Base-by-base conservation (phyloP, 192 early-diverging fungal genomes). In the Linnemannia zychae region DNA sequence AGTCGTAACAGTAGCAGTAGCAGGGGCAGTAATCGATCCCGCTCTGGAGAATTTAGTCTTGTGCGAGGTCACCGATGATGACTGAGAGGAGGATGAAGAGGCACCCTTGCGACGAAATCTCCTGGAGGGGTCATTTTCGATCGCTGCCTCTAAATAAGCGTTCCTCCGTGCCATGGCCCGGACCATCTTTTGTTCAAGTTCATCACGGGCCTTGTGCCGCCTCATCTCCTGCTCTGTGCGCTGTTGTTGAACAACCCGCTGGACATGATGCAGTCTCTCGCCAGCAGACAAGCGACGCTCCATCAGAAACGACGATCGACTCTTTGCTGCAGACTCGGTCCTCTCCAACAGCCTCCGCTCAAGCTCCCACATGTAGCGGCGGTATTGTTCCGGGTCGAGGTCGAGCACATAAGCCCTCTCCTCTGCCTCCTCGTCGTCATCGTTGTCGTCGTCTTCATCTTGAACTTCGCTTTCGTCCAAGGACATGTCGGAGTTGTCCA, bases 141-240 rank as follows among this genome's bases (percentile, higher is more conserved):
- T 85, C 0, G 83, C 83, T 9, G 83, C 77, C 48, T 85, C 83
- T 20, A 85, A 69, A 71, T 76, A 85, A 7, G 77, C 83, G 20
- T 79, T 79, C 71, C 77, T 37, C 22, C 83, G 66, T 6, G 77
- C 78, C 77, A 85, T 79, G 37, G 83, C 83, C 36, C 67, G 49
- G 37, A 79, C 33, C 83, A 85, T 85, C 70, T 85, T 85, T 73
- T 85, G 83, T 33, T 85, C 83, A 17, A 85, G 63, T 28, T 85
- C 67, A 63, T 85, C 77, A 44, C 83, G 77, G 28, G 31, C 83
- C 63, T 63, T 69, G 24, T 69, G 77, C 24, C 76, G 83, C 24
- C 78, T 65, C 40, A 69, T 57, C 65, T 85, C 77, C n/a, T 79
- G 83, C 49, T 74, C 77, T 22, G 74, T 66, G 1, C 77, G 60